Base-by-base conservation (phyloP, 495 filamentous ascomycete genomes). In the Astrothelium subdiscretum region DNA sequence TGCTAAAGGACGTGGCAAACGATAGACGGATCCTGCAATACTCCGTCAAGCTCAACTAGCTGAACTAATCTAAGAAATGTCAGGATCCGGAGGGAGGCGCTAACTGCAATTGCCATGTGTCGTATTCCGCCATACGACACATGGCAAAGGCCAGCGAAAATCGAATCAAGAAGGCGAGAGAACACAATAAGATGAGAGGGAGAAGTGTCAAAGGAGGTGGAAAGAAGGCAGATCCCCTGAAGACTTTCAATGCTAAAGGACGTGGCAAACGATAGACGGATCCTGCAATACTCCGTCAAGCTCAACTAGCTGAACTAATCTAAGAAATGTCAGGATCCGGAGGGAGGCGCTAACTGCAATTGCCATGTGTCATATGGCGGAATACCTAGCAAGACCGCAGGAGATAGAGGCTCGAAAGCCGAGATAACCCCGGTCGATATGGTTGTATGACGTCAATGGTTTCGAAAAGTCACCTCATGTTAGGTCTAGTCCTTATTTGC, bases 181-280 rank as follows among this genome's bases (percentile, higher is more conserved):
- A 80, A 65, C 83, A 79, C 62, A 85, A 83, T 48, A 74, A 71
- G 63, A 68, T 63, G 32, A 76, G 78, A 60, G 76, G 70, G 18
- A 79, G 74, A 65, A 80, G 81, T 59, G 77, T 75, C 62, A 83
- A 80, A 63, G 77, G 78, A 13, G 88, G 83, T 63, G 76, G 76
- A 15, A 83, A 74, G 65, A 89, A 84, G 69, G 75, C 77, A 60
- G 89, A 98, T 80, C 91, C 92, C 42, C 76, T 98, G 73, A 96
- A 92, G 79, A 88, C 87, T 11, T 96, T 96, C 73, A 95, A 89
- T 72, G 82, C 79, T 1, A 73, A 72, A 59, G 71, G 66, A 22
- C 67, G 71, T 51, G 79, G 65, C 58, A 72, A 60, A 29, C 48
- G 48, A 54, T 54, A 24, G 29, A 1, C 20, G 24, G 29, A 20